These are phyloP conservation scores for Rubroboletus pulcherrimus DNA, from an alignment of 768 basidiomycete species.

Conservation along the genomic window DNA sequence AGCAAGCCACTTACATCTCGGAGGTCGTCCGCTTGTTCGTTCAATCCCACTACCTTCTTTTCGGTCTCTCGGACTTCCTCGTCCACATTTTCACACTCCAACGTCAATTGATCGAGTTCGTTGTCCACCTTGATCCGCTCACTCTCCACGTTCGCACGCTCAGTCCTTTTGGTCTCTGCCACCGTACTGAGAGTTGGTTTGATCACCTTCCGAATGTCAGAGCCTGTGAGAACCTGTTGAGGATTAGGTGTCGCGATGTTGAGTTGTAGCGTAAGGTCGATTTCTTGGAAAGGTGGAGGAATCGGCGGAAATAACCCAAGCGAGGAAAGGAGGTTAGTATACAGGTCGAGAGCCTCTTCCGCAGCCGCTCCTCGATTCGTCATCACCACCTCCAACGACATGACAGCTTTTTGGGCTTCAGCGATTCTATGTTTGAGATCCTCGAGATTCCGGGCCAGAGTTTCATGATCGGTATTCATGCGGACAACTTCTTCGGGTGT, in stretches of 20 bases:
- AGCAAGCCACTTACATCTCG: constrained; percentile 59
- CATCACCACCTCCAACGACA: constrained; percentile 80
- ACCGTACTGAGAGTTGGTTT: constrained; percentile 73
- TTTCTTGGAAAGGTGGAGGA: constrained; percentile 61
- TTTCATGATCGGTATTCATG: constrained; percentile 90
- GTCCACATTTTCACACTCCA: constrained; percentile 78
- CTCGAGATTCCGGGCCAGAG: constrained; percentile 64
- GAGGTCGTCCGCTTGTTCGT: constrained; percentile 75
- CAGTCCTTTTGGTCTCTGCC: constrained; percentile 67
- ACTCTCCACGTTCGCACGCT: constrained; percentile 68
- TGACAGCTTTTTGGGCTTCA: constrained; percentile 67
- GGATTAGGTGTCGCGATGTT: constrained; percentile 74
- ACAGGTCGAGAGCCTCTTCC: constrained; percentile 78
- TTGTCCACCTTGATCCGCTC: constrained; percentile 79
- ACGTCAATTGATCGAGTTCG: constrained; percentile 70
- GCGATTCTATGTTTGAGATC: constrained; percentile 73
- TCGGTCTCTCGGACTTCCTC: constrained; percentile 73
- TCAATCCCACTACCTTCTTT: constrained; percentile 65
- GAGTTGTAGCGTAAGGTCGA: constrained; percentile 77
- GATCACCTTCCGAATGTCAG: constrained; percentile 67
- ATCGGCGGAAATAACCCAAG: constrained; percentile 78
- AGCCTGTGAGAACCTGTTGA: constrained; percentile 61
- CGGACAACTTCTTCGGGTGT: constrained; percentile 85
- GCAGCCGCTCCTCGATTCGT: constrained; percentile 75
- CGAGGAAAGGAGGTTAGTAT: constrained; percentile 68